Conservation (phyloP, 805 yeast genomes). For the Candida anglica region DNA sequence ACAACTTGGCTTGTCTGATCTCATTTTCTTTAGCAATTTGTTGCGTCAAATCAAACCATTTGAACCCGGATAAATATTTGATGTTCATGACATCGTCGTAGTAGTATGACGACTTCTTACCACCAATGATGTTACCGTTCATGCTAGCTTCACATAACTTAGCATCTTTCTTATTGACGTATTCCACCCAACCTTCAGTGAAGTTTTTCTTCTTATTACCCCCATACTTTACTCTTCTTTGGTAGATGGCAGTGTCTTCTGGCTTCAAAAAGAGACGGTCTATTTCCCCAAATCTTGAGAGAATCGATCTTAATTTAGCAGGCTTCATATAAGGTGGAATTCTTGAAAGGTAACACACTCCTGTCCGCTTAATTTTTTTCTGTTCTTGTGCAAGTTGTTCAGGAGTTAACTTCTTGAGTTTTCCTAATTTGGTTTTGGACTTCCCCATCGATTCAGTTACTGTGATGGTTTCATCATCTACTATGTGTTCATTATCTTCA, state of each 20-base stretch:
- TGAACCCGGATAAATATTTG: conserved; percentile 85
- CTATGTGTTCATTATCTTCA: conserved; percentile 11
- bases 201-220: conserved; percentile 87
- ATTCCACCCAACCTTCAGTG: conserved; percentile 98
- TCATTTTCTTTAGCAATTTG: conserved; percentile 91
- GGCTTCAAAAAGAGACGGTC: conserved; percentile 85
- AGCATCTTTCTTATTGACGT: conserved; percentile 76
- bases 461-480: background rate
- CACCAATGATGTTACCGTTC: conserved; percentile 88
- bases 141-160: conserved; percentile 81
- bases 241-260: conserved; percentile 65
- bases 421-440: conserved; percentile 13
- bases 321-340: conserved; percentile 99
- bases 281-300: conserved; percentile 80
- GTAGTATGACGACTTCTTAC: conserved; percentile 85
- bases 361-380: conserved; percentile 63
- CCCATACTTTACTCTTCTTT: conserved; percentile 73
- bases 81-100: conserved; percentile 92
- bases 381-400: conserved; percentile 52
- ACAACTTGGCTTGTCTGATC: conserved; percentile 78
- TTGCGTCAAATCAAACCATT: conserved; percentile 92
- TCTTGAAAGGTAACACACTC: conserved; percentile 87
- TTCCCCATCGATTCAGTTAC: conserved; percentile 1
- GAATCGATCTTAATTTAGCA: conserved; percentile 75
- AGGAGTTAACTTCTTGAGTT: conserved; percentile 54